Evolutionary conservation across 2,329 filamentous ascomycete species (phyloP).

Genomic region (Apiospora pterosperma): DNA sequence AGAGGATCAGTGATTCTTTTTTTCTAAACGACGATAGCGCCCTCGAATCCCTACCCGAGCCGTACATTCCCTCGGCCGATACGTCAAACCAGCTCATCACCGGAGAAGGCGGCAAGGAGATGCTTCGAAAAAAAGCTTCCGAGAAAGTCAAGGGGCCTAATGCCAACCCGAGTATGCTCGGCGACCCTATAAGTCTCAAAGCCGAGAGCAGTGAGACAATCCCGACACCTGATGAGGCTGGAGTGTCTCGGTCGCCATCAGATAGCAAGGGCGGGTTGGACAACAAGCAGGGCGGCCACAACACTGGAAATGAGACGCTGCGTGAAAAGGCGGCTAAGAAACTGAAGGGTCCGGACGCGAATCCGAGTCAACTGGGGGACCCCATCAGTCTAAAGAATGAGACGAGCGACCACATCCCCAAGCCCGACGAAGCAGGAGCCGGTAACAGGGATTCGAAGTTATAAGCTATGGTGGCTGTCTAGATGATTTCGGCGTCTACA

Average conservation of each 20-base stretch:
- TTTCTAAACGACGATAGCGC: constrained; percentile 6
- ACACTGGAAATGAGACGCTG: constrained; percentile 8
- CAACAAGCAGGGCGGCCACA: too few relatives aligned
- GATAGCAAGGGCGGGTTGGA: neutral
- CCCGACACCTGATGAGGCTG: constrained; percentile 24
- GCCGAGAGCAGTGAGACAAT: constrained; percentile 31
- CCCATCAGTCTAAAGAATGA: constrained; percentile 21
- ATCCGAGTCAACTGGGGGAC: constrained; percentile 21
- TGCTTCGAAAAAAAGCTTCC: constrained; percentile 23
- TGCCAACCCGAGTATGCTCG: constrained; percentile 34
- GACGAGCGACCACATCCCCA: constrained; percentile 13
- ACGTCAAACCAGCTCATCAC: neutral
- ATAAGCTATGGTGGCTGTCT: constrained; percentile 2
- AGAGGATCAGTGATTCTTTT: neutral
- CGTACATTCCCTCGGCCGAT: constrained; percentile 4
- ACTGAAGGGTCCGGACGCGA: constrained; percentile 17
- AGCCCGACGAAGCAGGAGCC: constrained; percentile 17
- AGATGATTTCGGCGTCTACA: constrained; percentile 38
- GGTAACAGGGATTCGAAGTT: constrained; percentile 21
- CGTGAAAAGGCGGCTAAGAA: constrained; percentile 19
- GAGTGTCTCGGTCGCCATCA: constrained; percentile 8
- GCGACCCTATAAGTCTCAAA: constrained; percentile 36
- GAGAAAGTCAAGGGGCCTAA: constrained; percentile 25
- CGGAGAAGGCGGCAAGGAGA: constrained; percentile 23
- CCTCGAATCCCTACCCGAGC: constrained; percentile 9